Evolutionary conservation across 2,329 filamentous ascomycete genomes (phyloP), one percentile per base, ranked within the genome.

Genomic region (Fusarium sp.): DNA sequence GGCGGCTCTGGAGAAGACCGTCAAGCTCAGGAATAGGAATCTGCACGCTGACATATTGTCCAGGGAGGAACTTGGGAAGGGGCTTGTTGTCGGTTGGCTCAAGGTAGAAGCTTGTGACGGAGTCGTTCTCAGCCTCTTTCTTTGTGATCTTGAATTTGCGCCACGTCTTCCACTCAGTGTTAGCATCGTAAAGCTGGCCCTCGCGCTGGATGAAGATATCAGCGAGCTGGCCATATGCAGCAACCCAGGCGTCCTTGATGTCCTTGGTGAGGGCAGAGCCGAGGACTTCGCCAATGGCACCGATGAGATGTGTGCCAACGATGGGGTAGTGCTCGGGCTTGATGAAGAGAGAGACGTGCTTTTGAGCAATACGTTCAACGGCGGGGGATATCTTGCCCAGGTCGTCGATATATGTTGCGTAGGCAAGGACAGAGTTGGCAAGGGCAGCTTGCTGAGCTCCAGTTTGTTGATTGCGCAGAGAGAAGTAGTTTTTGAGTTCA

Each of bases 261-360:
- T 88, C 88, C 0, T 83, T 81, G 2, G 90, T 93, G 56, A 91
- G 82, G 2, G 87, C 90, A 36, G 85, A 84, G 2, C 91, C 91
- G 0, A 94, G 83, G 0, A 94, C 87, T 32, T 85, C 76, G 14
- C 84, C 86, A 78, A 94, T 90, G 3, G 91, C 89, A 47, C 83
- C 85, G 19, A 94, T 82, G 2, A 94, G 83, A 75, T 89, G 84
- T 65, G 86, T 83, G 40, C 89, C 91, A 3, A 94, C 91, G 30
- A 93, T 85, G 51, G 82, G 78, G 75, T 94, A 94, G 52, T 93
- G 88, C 21, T 88, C 89, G 1, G 91, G 83, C 66, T 82, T 80
- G 72, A 94, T 86, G 74, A 86, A 87, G n/a, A 94, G 83, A 2
- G 87, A 90, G 23, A 85, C 90, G 74, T 94, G 91, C 80, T 93